A percentile compares a stretch with the other conserved stretches of the same genome.
Evolutionary conservation across 1,284 basidiomycete genomes (phyloP).

Genomic region (Somion occarium): DNA sequence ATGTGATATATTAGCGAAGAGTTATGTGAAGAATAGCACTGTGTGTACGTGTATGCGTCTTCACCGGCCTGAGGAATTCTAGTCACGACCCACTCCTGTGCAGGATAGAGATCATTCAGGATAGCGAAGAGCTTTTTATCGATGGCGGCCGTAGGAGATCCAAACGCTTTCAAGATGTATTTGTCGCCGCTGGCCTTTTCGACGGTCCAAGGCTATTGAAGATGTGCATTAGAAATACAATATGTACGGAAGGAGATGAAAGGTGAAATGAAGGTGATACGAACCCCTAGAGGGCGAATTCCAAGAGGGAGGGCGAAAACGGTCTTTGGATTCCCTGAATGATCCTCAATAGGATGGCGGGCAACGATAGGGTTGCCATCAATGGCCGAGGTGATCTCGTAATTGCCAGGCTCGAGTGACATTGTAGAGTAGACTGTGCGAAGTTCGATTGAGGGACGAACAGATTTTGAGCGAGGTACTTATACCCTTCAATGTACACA

Average conservation of each 20-base stretch:
- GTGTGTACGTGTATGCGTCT: not conserved
- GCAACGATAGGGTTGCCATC: not conserved
- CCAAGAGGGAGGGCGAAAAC: not conserved
- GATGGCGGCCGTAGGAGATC: slow-evolving; percentile 1
- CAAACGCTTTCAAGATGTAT: not conserved
- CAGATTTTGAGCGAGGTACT: no score
- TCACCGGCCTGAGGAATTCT: not conserved
- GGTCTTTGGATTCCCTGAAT: not conserved
- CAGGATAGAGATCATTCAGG: not conserved
- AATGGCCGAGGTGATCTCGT: not conserved
- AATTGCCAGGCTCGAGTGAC: not conserved
- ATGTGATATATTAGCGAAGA: no score
- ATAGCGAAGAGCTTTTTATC: slow-evolving; percentile 6
- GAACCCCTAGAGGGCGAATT: not conserved
- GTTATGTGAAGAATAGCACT: no score
- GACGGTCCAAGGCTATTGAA: no score
- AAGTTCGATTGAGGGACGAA: no score
- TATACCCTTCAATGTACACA: no score
- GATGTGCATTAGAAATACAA: not conserved
- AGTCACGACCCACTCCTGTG: not conserved
- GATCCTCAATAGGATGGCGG: not conserved
- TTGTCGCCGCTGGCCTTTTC: not conserved
- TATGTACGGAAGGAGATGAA: no score
- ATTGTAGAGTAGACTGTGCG: no score
- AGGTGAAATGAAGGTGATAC: no score